Base-by-base conservation (phyloP, 1,284 basidiomycete species). In the Phellopilus nigrolimitatus region DNA sequence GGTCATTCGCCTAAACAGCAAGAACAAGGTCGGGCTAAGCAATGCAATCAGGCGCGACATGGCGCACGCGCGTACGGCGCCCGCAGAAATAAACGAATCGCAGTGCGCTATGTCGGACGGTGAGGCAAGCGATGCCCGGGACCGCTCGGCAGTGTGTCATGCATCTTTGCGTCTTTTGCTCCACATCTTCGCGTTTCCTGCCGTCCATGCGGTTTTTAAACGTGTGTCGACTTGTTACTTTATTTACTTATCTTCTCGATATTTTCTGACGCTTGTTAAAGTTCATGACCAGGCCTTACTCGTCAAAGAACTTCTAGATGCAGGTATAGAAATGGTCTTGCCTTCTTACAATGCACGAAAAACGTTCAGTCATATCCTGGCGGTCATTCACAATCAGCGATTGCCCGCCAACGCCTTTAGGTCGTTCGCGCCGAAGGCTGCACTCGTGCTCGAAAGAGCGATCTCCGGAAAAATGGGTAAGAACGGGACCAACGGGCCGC, bases 11-110 rank as follows among this genome's bases (percentile, higher is more conserved):
- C 39, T 25, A 15, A 22, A 43, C 22, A n/a, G n/a, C n/a, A n/a
- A n/a, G n/a, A n/a, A n/a, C n/a, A n/a, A n/a, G n/a, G n/a, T n/a
- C n/a, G 13, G 24, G 22, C 10, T 53, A 9, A 37, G 45, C 13
- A 17, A 37, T 21, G 44, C 44, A 5, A 40, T 53, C 15, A 45
- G 45, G 6, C 38, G 51, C n/a, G 45, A 53, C 46, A 42, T 53
- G 6, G 24, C 31, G 12, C 19, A 17, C 36, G 51, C 51, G n/a
- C 27, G 41, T 31, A 15, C 30, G 6, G n/a, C 38, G 7, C 12
- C 19, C 4, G 8, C 21, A n/a, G 19, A 13, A 24, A 4, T 17
- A 21, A 19, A 33, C 2, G 30, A 36, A 25, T 12, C 8, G 13
- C 30, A 12, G 15, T 22, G 33, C 17, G 12, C 9, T 15, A 33